A percentile compares a stretch with the other conserved stretches of the same genome.
Evolutionary conservation across 306 rosid genomes (phyloP).

Genomic region (Phaseolus lunatus): DNA sequence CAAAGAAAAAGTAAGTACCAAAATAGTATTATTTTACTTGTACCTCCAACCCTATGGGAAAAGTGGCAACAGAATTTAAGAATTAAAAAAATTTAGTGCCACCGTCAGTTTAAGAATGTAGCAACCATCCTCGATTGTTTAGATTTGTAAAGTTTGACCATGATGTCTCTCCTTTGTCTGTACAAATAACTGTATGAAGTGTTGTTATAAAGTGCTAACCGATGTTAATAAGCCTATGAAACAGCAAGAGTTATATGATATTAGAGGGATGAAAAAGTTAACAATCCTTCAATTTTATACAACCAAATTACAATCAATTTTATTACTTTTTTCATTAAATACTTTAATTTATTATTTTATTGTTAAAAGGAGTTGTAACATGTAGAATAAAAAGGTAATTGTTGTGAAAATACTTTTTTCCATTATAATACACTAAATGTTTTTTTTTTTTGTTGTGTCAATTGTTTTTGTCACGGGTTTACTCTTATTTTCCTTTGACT

Average conservation of each 20-base stretch:
- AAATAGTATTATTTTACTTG: slow-evolving; percentile 3
- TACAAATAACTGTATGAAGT: neutral
- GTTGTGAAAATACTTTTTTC: too few species aligned
- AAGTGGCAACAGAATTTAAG: neutral
- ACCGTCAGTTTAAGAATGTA: neutral
- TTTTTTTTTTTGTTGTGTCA: neutral
- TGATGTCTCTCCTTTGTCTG: neutral
- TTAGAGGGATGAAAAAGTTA: too few species aligned
- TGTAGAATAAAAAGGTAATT: too few species aligned
- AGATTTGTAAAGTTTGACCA: neutral
- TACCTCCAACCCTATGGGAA: neutral
- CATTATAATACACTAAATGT: too few species aligned
- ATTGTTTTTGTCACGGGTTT: too few species aligned
- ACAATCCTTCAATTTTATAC: too few species aligned
- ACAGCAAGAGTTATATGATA: neutral
- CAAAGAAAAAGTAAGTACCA: neutral
- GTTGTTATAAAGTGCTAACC: neutral
- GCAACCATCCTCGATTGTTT: neutral
- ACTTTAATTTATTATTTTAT: too few species aligned
- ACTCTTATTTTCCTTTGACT: neutral
- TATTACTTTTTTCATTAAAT: too few species aligned
- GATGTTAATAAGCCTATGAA: neutral
- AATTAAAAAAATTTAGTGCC: neutral
- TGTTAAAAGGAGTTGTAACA: too few species aligned
- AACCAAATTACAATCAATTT: too few species aligned